A percentile compares a stretch with the other conserved stretches of the same genome.
Evolutionary conservation across 495 filamentous ascomycete species (phyloP).

Genomic region (Neurospora sp.): DNA sequence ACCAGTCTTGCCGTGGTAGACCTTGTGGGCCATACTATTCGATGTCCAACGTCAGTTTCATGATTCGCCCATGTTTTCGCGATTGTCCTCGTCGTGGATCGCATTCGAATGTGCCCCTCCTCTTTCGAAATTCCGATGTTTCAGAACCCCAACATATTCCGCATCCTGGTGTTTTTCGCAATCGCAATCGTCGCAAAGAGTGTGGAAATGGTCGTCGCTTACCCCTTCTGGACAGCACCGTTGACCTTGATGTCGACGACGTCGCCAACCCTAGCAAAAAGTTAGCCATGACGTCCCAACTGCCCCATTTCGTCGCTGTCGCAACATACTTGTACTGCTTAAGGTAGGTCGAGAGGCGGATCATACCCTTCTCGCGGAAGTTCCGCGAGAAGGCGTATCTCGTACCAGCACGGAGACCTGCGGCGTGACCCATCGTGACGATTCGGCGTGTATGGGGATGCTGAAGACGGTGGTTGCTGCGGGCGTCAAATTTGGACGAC

Average conservation of each 20-base stretch:
- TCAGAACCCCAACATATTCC: not conserved
- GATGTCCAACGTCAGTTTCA: constrained; percentile 16
- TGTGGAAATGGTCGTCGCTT: constrained; percentile 12
- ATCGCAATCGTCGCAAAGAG: not conserved
- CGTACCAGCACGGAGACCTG: constrained; percentile 90
- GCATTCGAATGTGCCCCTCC: not conserved
- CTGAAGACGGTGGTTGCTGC: constrained; percentile 25
- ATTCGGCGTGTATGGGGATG: constrained; percentile 29
- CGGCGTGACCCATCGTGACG: constrained; percentile 83
- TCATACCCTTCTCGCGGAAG: constrained; percentile 90
- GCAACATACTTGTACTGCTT: constrained; percentile 69
- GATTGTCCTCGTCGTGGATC: not conserved
- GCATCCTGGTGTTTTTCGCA: not conserved
- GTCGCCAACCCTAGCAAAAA: constrained; percentile 68
- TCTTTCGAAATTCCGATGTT: not conserved
- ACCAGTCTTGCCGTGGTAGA: constrained; percentile 98
- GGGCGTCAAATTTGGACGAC: constrained; percentile 22
- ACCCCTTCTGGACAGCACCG: constrained; percentile 94
- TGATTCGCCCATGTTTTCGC: constrained; percentile 1
- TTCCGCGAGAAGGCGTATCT: constrained; percentile 89
- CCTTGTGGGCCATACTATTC: constrained; percentile 92
- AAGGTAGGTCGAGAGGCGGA: constrained; percentile 84
- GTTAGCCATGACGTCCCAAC: constrained; percentile 19
- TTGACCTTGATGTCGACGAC: constrained; percentile 96
- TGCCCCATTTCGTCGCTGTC: not conserved